A percentile compares a stretch with the other conserved stretches of the same genome.
These are phyloP conservation scores for Limtongia smithiae DNA, from an alignment of 805 yeast species.

Conservation along the genomic window DNA sequence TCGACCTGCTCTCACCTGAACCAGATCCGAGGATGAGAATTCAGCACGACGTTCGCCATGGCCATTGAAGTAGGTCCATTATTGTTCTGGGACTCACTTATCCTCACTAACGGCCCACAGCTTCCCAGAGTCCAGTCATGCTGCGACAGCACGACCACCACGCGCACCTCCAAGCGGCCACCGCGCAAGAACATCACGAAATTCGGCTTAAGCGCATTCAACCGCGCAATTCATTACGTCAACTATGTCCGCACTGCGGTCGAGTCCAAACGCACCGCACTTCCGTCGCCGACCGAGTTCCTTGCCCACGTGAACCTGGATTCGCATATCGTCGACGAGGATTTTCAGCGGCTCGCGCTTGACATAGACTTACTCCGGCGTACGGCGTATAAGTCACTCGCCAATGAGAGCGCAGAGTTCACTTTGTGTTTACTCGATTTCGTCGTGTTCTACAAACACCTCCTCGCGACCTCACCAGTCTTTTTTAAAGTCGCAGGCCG, in stretches of 20 bases:
- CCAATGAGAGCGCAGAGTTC: slow-evolving; percentile 4
- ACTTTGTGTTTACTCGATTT: slow-evolving; percentile 11
- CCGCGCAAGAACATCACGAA: too few relatives aligned
- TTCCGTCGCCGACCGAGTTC: slow-evolving; percentile 4
- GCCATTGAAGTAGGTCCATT: too few relatives aligned
- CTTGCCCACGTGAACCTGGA: slow-evolving; percentile 6
- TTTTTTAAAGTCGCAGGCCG: slow-evolving; percentile 13
- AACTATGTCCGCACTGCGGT: slow-evolving; percentile 6
- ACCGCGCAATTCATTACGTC: slow-evolving; percentile 11
- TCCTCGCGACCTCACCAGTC: slow-evolving; percentile 1
- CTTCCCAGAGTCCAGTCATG: too few relatives aligned
- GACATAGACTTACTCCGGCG: slow-evolving; percentile 16
- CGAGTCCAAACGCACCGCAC: slow-evolving; percentile 2
- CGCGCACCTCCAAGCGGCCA: too few relatives aligned
- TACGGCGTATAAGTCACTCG: slow-evolving; percentile 9
- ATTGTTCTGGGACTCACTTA: too few relatives aligned
- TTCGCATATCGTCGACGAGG: background rate
- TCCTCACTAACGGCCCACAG: too few relatives aligned
- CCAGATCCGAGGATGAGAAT: too few relatives aligned
- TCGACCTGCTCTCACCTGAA: too few relatives aligned
- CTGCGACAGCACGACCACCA: too few relatives aligned
- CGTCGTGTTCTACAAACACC: slow-evolving; percentile 5
- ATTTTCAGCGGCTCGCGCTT: slow-evolving; percentile 11
- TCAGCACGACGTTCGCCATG: too few relatives aligned
- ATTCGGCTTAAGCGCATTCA: background rate